These are phyloP conservation scores for Fusarium heterosporum DNA, from an alignment of 2,329 filamentous ascomycete genomes.

Conservation along the genomic window DNA sequence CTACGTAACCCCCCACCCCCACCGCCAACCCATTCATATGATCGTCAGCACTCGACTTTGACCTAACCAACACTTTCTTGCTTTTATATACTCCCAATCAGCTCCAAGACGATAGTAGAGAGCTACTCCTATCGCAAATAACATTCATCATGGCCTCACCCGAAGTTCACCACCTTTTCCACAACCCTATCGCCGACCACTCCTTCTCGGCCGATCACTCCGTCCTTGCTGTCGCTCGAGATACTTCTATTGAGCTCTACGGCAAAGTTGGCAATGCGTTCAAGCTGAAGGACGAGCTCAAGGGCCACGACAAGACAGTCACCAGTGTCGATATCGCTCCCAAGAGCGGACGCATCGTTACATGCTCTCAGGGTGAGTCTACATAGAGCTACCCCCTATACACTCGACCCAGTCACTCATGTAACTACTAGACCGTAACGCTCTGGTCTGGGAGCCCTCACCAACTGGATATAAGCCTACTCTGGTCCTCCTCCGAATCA, in stretches of 20 bases:
- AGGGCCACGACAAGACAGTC: conserved; percentile 96
- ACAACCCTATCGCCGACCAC: conserved; percentile 95
- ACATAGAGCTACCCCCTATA: conserved; percentile 2
- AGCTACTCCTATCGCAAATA: conserved; percentile 70
- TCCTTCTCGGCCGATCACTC: conserved; percentile 94
- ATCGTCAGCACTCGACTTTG: conserved; percentile 32
- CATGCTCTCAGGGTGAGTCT: conserved; percentile 87
- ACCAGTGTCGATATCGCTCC: conserved; percentile 97
- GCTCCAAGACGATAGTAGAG: conserved; percentile 84
- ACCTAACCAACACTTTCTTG: conserved; percentile 26
- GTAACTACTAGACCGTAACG: conserved; percentile 81
- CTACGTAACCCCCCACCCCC: conserved; percentile 48
- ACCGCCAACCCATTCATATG: conserved; percentile 35
- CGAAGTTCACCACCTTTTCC: conserved; percentile 96
- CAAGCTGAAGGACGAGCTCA: conserved; percentile 89
- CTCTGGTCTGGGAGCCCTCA: conserved; percentile 97
- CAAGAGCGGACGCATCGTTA: conserved; percentile 90
- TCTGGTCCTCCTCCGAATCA: conserved; percentile 95
- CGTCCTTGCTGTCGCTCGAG: conserved; percentile 90
- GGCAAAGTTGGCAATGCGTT: conserved; percentile 77
- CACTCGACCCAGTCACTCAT: conserved; percentile 16
- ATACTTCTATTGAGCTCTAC: conserved; percentile 92
- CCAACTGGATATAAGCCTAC: conserved; percentile 95
- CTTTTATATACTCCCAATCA: conserved; percentile 33
- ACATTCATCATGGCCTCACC: conserved; percentile 78